phyloP scores from a whole-genome alignment of 1,284 basidiomycete genomes.

The Coniophora puteana region DNA sequence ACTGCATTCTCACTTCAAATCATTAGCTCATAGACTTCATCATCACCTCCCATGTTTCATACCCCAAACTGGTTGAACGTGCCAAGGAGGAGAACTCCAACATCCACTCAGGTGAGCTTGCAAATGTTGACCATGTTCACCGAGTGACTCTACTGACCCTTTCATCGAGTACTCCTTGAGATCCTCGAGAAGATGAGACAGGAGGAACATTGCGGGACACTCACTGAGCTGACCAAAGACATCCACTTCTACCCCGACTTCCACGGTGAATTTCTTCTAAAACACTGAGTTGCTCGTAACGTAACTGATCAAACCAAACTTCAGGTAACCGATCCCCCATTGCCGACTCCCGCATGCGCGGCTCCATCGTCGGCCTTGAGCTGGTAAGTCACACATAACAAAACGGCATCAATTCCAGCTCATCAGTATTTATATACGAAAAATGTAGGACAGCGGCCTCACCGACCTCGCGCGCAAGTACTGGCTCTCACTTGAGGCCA shows the following conservation, averaged over 20 bases:
- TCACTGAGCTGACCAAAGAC: slow-evolving; percentile 86
- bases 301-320: no score
- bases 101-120: slow-evolving; percentile 50
- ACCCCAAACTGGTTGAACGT: slow-evolving; percentile 60
- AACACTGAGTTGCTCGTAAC: neutral
- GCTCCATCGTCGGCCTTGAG: slow-evolving; percentile 85
- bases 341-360: slow-evolving; percentile 91
- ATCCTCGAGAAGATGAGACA: slow-evolving; percentile 66
- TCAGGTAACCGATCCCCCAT: slow-evolving; percentile 93
- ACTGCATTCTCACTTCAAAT: slow-evolving; percentile 2
- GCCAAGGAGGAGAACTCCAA: slow-evolving; percentile 51
- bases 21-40: slow-evolving; percentile 88
- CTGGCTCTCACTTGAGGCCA: slow-evolving; percentile 89
- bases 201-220: slow-evolving; percentile 53
- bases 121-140: neutral
- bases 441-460: slow-evolving; percentile 62
- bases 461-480: slow-evolving; percentile 88
- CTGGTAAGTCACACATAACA: slow-evolving; percentile 43
- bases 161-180: slow-evolving; percentile 65
- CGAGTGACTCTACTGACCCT: slow-evolving; percentile 5
- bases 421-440: neutral
- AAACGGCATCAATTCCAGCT: neutral
- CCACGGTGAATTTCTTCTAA: slow-evolving; percentile 46
- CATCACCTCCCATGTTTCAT: slow-evolving; percentile 89
- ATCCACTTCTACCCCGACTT: slow-evolving; percentile 95